Conservation (phyloP, 768 basidiomycete genomes). For the Rhodotorula kratochvilovae region DNA sequence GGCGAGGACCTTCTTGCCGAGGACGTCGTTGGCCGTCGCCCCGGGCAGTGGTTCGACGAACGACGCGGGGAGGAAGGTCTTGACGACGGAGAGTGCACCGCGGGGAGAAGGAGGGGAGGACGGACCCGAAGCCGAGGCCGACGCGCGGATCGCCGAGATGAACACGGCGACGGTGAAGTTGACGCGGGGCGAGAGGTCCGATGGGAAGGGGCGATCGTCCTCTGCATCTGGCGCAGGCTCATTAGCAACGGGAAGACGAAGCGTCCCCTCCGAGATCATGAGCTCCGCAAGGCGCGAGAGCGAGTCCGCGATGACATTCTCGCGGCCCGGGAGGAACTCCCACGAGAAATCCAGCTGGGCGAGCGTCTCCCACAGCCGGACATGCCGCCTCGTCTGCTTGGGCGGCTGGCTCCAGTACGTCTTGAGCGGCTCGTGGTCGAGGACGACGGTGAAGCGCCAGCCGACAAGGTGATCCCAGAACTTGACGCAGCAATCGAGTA, state of each 20-base stretch:
- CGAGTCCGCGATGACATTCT: neutral
- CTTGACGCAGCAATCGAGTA: neutral
- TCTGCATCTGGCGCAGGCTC: neutral
- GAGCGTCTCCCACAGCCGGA: conserved; percentile 8
- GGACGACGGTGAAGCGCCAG: neutral
- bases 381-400: neutral
- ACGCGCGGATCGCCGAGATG: neutral
- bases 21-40: neutral
- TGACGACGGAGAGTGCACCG: neutral
- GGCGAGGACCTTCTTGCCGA: neutral
- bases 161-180: neutral
- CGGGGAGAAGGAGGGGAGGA: neutral
- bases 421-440: neutral
- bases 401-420: neutral
- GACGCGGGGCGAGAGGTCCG: neutral
- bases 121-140: neutral
- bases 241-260: neutral
- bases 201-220: no score
- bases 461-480: neutral
- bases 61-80: neutral
- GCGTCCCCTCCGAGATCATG: neutral
- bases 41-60: neutral
- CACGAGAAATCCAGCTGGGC: neutral
- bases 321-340: neutral
- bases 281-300: neutral